Conservation (phyloP, 2,329 filamentous ascomycete species). For the Colletotrichum filicis region DNA sequence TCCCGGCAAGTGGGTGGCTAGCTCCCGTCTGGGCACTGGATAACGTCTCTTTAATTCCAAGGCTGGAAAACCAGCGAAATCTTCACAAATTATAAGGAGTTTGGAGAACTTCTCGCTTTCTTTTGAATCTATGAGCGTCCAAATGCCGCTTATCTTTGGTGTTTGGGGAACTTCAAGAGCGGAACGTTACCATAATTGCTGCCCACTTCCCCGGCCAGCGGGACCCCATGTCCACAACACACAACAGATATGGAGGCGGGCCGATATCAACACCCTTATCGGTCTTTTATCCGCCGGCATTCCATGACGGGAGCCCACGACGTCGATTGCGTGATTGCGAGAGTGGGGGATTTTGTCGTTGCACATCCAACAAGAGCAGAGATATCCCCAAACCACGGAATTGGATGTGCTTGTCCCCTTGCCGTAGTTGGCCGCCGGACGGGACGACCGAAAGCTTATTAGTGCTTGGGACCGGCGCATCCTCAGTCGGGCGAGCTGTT, state of each 20-base stretch:
- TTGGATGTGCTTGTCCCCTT: background rate
- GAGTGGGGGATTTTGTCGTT: background rate
- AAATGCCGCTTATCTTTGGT: background rate
- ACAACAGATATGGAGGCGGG: background rate
- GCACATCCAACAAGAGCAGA: background rate
- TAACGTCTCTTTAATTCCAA: background rate
- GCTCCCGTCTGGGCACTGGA: background rate
- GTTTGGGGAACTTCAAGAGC: background rate
- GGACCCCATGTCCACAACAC: background rate
- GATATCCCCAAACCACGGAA: background rate
- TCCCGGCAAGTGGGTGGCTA: background rate
- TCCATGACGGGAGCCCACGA: background rate
- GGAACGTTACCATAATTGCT: background rate
- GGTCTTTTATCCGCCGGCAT: background rate
- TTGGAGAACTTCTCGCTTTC: background rate
- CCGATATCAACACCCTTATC: background rate
- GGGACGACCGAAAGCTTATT: background rate
- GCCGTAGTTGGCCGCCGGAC: background rate
- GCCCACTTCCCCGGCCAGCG: conserved; percentile 1
- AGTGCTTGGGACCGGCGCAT: background rate
- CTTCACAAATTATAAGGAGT: background rate
- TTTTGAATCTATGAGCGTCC: too few species aligned
- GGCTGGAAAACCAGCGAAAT: background rate
- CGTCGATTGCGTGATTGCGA: background rate
- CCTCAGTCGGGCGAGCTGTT: background rate